Percentiles rank a stretch among this genome's conserved stretches.
phyloP scores from a whole-genome alignment of 2,329 filamentous ascomycete genomes.

The Microsporum canis region DNA sequence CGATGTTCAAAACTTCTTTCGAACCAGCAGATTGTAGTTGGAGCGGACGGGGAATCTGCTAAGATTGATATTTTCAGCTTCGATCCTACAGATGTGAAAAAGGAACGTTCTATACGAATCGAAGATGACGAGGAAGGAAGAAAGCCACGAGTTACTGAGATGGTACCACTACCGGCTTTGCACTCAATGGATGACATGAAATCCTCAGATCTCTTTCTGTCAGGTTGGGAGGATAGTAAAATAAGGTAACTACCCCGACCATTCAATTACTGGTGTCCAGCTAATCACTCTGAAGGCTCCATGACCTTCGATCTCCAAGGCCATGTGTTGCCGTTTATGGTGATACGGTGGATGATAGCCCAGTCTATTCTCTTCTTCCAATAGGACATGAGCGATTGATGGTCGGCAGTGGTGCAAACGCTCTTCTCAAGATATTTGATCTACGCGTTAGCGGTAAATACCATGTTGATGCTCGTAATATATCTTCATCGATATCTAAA shows the following conservation, averaged over 20 bases:
- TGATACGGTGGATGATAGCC: slow-evolving; percentile 47
- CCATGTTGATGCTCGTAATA: slow-evolving; percentile 21
- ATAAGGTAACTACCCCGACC: slow-evolving; percentile 25
- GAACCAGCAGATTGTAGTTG: slow-evolving; percentile 40
- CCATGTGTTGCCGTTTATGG: slow-evolving; percentile 40
- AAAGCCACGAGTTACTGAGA: slow-evolving; percentile 25
- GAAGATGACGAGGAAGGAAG: slow-evolving; percentile 23
- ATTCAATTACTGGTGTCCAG: neutral
- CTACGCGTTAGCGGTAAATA: slow-evolving; percentile 36
- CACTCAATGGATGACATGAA: slow-evolving; percentile 18
- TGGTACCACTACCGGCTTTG: slow-evolving; percentile 26
- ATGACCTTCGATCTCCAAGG: slow-evolving; percentile 47
- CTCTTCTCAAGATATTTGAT: slow-evolving; percentile 52
- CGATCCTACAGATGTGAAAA: slow-evolving; percentile 33
- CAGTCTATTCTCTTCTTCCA: slow-evolving; percentile 48
- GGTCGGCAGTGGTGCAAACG: slow-evolving; percentile 46
- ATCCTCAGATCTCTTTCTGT: slow-evolving; percentile 44
- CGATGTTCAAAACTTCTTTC: slow-evolving; percentile 46
- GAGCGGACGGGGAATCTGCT: slow-evolving; percentile 33
- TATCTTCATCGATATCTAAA: slow-evolving; percentile 8
- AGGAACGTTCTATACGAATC: slow-evolving; percentile 28
- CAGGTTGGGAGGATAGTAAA: slow-evolving; percentile 49
- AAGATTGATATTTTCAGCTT: slow-evolving; percentile 43
- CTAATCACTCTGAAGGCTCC: slow-evolving; percentile 34
- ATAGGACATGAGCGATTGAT: slow-evolving; percentile 48